A percentile compares a stretch with the other conserved stretches of the same genome.
These are phyloP conservation scores for Tetracentron sinense DNA, from an alignment of 164 flowering plant genomes.

Conservation along the genomic window DNA sequence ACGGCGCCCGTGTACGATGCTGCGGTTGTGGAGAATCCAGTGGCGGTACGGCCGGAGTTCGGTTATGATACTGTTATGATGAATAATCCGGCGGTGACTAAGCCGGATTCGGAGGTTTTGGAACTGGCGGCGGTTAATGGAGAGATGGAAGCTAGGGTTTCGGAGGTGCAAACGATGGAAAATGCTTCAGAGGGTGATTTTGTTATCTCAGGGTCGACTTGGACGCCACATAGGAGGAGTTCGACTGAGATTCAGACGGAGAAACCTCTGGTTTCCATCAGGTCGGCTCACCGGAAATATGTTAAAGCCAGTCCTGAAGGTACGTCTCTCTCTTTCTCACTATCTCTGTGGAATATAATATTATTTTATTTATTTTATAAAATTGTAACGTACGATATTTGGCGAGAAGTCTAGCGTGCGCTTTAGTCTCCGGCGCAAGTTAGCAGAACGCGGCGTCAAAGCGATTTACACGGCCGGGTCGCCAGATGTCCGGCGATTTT, in stretches of 20 bases:
- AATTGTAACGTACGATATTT: background rate
- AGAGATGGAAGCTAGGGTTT: background rate
- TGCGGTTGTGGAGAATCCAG: constrained; percentile 1
- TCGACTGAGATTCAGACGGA: constrained; percentile 32
- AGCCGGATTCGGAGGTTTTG: constrained; percentile 6
- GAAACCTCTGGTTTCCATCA: constrained; percentile 55
- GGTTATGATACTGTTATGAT: background rate
- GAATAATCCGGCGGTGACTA: background rate
- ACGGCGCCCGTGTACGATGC: constrained; percentile 2
- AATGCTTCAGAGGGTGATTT: constrained; percentile 25
- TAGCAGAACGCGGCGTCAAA: no score
- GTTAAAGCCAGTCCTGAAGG: constrained; percentile 71
- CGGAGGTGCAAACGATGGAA: background rate
- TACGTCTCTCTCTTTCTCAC: constrained; percentile 12
- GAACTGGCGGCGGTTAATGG: background rate
- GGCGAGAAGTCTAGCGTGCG: background rate
- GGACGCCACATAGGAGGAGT: constrained; percentile 26
- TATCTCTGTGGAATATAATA: background rate
- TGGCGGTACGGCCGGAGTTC: background rate
- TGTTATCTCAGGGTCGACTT: constrained; percentile 24
- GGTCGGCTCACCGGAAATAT: constrained; percentile 56
- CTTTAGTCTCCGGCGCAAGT: background rate
- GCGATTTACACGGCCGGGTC: no score
- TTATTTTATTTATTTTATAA: no score
- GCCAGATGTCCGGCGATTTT: no score